These are phyloP conservation scores for Mucor velutinosus DNA, from an alignment of 371 early-diverging fungal species.

Conservation along the genomic window DNA sequence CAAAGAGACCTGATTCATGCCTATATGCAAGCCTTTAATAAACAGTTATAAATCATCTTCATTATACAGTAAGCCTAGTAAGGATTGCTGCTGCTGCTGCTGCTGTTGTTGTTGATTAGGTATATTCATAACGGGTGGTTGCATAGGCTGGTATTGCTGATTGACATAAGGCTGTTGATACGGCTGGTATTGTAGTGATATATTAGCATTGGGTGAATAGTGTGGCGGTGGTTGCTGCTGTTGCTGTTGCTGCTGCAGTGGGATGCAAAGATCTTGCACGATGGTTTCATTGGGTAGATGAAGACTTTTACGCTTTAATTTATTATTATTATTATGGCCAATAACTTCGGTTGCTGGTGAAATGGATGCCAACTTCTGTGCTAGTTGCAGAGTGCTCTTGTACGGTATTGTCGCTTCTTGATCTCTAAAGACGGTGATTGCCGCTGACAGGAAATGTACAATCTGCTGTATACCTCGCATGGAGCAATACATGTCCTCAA, in stretches of 20 bases:
- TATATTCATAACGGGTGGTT: conserved; percentile 1
- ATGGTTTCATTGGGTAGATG: conserved; percentile 12
- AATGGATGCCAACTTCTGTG: conserved; percentile 17
- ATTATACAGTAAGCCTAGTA: conserved; percentile 16
- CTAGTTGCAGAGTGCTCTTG: background rate
- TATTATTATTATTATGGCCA: background rate
- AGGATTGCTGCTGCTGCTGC: conserved; percentile 3
- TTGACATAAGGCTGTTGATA: background rate
- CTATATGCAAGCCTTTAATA: conserved; percentile 11
- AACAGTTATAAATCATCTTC: conserved; percentile 10
- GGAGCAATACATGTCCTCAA: conserved; percentile 42
- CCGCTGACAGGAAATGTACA: conserved; percentile 45
- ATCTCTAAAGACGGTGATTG: conserved; percentile 35
- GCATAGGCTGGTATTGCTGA: background rate
- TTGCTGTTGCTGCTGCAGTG: background rate
- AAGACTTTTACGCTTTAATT: conserved; percentile 9
- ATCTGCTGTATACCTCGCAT: conserved; percentile 46
- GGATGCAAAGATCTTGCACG: background rate
- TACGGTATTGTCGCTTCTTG: background rate
- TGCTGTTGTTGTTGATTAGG: background rate
- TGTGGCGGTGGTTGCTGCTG: background rate
- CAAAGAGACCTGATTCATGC: conserved; percentile 16
- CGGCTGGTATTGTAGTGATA: background rate
- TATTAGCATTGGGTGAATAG: background rate
- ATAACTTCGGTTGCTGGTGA: conserved; percentile 23